Evolutionary conservation across 2,329 filamentous ascomycete species (phyloP).

Genomic region (Aspergillus texensis): DNA sequence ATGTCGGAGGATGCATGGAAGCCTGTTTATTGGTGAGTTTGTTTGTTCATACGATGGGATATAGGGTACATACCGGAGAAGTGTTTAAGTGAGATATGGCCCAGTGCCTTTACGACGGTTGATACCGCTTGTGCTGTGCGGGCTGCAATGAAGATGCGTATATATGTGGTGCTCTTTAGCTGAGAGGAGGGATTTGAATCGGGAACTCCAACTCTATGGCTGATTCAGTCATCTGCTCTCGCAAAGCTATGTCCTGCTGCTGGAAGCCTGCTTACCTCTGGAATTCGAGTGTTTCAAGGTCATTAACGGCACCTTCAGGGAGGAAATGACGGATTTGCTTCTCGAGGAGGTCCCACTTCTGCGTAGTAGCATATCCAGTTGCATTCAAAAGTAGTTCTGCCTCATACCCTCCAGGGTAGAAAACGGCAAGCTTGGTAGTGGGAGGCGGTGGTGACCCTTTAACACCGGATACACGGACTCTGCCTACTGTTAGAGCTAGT

Average conservation of each 20-base stretch:
- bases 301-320: slow-evolving; percentile 40
- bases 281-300: slow-evolving; percentile 57
- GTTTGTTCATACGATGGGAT: not conserved
- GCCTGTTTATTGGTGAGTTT: slow-evolving; percentile 26
- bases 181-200: slow-evolving; percentile 44
- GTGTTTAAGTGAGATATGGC: slow-evolving; percentile 47
- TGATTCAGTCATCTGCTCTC: not conserved
- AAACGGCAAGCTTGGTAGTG: slow-evolving; percentile 57
- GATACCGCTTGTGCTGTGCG: slow-evolving; percentile 29
- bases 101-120: slow-evolving; percentile 34
- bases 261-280: slow-evolving; percentile 38
- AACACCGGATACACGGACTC: slow-evolving; percentile 47
- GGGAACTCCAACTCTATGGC: slow-evolving; percentile 39
- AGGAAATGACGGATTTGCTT: slow-evolving; percentile 50
- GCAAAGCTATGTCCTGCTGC: not conserved
- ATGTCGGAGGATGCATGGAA: slow-evolving; percentile 48
- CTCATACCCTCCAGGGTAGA: slow-evolving; percentile 54
- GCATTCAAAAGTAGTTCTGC: slow-evolving; percentile 50
- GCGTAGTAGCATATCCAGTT: slow-evolving; percentile 50
- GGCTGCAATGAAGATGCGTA: slow-evolving; percentile 50
- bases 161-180: slow-evolving; percentile 47
- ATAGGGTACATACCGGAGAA: slow-evolving; percentile 33
- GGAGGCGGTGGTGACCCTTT: slow-evolving; percentile 50
- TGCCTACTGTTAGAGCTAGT: slow-evolving; percentile 5
- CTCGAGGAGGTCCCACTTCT: slow-evolving; percentile 56